These are phyloP conservation scores for Lactarius quietus DNA, from an alignment of 768 basidiomycete genomes.

Conservation along the genomic window DNA sequence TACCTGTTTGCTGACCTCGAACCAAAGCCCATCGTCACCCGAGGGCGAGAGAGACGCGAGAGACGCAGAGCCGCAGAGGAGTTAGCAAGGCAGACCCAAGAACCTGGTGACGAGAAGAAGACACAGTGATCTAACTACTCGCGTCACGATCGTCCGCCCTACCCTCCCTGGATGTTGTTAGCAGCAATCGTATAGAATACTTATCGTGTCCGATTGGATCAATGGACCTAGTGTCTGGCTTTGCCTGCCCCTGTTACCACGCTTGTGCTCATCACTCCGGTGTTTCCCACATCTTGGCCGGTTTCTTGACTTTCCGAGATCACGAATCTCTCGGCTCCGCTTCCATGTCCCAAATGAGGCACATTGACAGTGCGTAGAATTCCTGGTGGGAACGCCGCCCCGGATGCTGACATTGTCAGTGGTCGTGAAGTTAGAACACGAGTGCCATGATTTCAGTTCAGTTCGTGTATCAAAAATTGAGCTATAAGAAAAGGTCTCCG, in stretches of 20 bases:
- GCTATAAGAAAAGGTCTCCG: slow-evolving; percentile 9
- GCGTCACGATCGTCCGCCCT: slow-evolving; percentile 14
- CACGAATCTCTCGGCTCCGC: slow-evolving; percentile 11
- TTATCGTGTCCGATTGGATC: slow-evolving; percentile 20
- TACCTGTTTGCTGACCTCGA: slow-evolving; percentile 82
- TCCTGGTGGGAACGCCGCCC: slow-evolving; percentile 21
- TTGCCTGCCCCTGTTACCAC: slow-evolving; percentile 7
- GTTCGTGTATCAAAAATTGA: slow-evolving; percentile 7
- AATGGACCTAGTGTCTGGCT: slow-evolving; percentile 14
- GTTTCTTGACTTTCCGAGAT: slow-evolving; percentile 20
- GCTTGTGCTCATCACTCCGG: slow-evolving; percentile 7
- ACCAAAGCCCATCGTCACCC: slow-evolving; percentile 79
- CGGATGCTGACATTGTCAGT: slow-evolving; percentile 14
- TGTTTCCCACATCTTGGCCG: slow-evolving; percentile 10
- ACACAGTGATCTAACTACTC: slow-evolving; percentile 28
- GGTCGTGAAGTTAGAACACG: slow-evolving; percentile 6
- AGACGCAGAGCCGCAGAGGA: slow-evolving; percentile 47
- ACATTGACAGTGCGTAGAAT: slow-evolving; percentile 22
- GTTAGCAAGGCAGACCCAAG: slow-evolving; percentile 28
- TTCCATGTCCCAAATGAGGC: slow-evolving; percentile 15
- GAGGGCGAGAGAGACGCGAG: slow-evolving; percentile 79
- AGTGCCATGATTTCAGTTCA: slow-evolving; percentile 12
- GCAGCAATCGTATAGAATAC: slow-evolving; percentile 25
- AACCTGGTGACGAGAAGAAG: slow-evolving; percentile 35
- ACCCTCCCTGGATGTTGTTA: slow-evolving; percentile 14